Evolutionary conservation across 1,139 yeast species (phyloP), one percentile per base, ranked within the genome.

Genomic region (Pichia sp.): DNA sequence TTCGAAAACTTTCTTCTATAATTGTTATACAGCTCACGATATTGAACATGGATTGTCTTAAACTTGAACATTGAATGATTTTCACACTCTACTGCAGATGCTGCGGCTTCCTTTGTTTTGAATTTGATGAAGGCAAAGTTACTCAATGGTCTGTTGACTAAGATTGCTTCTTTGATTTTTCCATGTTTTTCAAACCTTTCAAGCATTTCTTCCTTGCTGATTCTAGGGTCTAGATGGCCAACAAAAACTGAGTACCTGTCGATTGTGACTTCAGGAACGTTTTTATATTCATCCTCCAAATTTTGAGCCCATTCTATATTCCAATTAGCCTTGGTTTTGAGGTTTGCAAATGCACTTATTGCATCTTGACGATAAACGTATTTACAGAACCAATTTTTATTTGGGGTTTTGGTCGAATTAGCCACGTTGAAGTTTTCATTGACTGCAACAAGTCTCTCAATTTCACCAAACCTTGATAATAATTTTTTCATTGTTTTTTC

Each of bases 341-440:
- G 75, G 62, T 77, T 79, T 1, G 95, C 92, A 74, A 82, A 90
- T 0, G 96, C 96, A 63, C 85, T 78, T 51, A 90, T 88, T 2
- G 97, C 97, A 69, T 92, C 97, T 67, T 89, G 96, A 50, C 97
- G 81, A 66, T 81, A 90, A 1, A 82, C 90, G 72, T 84, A 90
- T 64, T 88, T 87, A 59, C 87, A 81, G 65, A 85, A 89, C 96
- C 96, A 90, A 45, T 80, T 79, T 51, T 72, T 74, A 23, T 70
- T 65, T 4, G 55, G 53, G 10, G n/a, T 5, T 36, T 51, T 51
- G 6, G 61, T 36, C 2, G 60, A 53, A 16, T 60, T 57, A 29
- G 57, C 46, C 32, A 54, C 58, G 19, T 61, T 59, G 43, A 62
- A 62, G 26, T 60, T 59, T n/a, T 72, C 76, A 56, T 76, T 78